Conservation (phyloP, 257 asterid genomes). For the Solanum stenotomum region DNA sequence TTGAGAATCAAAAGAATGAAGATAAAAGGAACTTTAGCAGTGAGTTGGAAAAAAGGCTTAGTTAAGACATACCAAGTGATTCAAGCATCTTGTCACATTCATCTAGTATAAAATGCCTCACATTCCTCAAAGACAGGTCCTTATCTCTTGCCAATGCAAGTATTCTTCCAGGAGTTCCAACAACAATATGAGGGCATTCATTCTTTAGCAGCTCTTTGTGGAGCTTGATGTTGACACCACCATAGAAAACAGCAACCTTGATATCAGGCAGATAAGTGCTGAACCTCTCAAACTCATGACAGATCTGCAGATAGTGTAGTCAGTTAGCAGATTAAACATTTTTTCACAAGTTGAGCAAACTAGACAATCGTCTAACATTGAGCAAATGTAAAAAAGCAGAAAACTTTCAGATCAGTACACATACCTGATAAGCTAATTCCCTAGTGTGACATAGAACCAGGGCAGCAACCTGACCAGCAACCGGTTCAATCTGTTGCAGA, state of each 20-base stretch:
- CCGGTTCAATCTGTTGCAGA: constrained; percentile 80
- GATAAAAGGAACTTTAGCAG: not conserved
- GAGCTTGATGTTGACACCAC: constrained; percentile 66
- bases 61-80: constrained; percentile 57
- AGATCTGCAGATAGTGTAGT: constrained; percentile 41
- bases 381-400: not conserved
- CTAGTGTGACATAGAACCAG: constrained; percentile 79
- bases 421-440: constrained; percentile 85
- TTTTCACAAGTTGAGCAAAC: not conserved
- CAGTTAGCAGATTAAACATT: not conserved
- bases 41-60: not conserved
- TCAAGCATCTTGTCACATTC: constrained; percentile 97
- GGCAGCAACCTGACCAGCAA: constrained; percentile 86
- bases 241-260: constrained; percentile 83
- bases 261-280: constrained; percentile 70
- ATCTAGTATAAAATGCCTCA: constrained; percentile 84
- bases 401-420: not conserved
- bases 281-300: constrained; percentile 87
- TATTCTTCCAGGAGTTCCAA: constrained; percentile 86
- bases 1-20: not conserved
- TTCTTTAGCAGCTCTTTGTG: constrained; percentile 85
- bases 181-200: constrained; percentile 89
- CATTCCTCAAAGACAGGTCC: constrained; percentile 68
- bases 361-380: not conserved
- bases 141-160: constrained; percentile 77